Evolutionary conservation across 352 stramenopile genomes (phyloP), one percentile per base, ranked within the genome.

Genomic region (Phytophthora lateralis): DNA sequence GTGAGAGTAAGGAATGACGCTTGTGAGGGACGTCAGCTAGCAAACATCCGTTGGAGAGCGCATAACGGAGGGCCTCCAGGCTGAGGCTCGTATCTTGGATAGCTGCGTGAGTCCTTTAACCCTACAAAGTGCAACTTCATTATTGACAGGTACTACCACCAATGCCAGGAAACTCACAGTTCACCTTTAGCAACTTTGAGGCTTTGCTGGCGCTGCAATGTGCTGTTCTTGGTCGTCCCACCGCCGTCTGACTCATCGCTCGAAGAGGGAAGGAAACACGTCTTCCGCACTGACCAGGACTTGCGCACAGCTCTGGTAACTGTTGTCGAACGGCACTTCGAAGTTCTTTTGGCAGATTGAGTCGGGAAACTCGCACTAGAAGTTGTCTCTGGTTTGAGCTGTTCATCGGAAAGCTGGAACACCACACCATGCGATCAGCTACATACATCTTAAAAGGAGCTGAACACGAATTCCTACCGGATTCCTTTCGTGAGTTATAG

Each of bases 1-100:
- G 49, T 67, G 8, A 64, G 60, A 55, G 21, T 50, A 55, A 61
- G 12, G 18, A 50, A 24, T 26, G 4, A 37, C 43, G 6, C 20
- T 26, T n/a, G 39, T n/a, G 6, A 45, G 21, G 21, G 21, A 24
- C 29, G 24, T 17, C 26, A 56, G 10, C 32, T 65, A 55, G 9
- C 61, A 68, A 42, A 86, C 75, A 88, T 83, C 18, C 76, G 71
- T 52, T 86, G 78, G 9, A 88, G 63, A 7, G 66, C 51, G 42
- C 74, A 82, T 9, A 79, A 48, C 17, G 64, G 46, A 63, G 41
- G 29, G 9, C 44, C 48, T 53, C 57, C 6, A 21, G 37, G 12
- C 37, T 46, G 63, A 2, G 44, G 27, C 10, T 59, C 52, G 14
- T 63, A 41, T 15, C 39, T 38, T 12, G 49, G 65, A 20, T 56